These are phyloP conservation scores for Phaeotremella skinneri DNA, from an alignment of 768 basidiomycete genomes.

Conservation along the genomic window DNA sequence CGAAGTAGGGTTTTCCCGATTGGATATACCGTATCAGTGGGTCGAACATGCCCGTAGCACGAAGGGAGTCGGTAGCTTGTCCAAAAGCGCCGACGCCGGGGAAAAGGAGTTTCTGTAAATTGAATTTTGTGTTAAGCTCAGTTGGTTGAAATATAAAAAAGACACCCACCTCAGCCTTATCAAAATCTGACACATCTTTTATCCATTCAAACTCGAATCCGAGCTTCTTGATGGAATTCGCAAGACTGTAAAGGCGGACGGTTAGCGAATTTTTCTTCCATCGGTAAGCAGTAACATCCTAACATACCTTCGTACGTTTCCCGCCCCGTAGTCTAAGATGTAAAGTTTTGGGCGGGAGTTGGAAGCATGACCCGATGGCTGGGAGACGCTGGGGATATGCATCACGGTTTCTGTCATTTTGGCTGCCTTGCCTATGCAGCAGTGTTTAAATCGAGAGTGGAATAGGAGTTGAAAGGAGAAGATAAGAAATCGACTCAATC, in stretches of 20 bases:
- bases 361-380: constrained; percentile 33
- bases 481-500: too few relatives aligned
- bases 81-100: constrained; percentile 95
- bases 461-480: too few relatives aligned
- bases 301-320: constrained; percentile 57
- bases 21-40: constrained; percentile 77
- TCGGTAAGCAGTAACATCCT: constrained; percentile 1
- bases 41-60: constrained; percentile 68
- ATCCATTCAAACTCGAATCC: constrained; percentile 91
- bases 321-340: constrained; percentile 95
- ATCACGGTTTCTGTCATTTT: too few relatives aligned
- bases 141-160: background rate
- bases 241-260: constrained; percentile 72
- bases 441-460: too few relatives aligned
- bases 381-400: constrained; percentile 37
- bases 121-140: constrained; percentile 3
- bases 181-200: constrained; percentile 72
- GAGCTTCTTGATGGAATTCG: constrained; percentile 80
- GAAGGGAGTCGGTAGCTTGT: constrained; percentile 75
- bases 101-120: constrained; percentile 81
- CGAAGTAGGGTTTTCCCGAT: constrained; percentile 86
- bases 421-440: too few relatives aligned
- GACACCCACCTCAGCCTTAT: constrained; percentile 74
- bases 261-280: constrained; percentile 41
- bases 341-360: constrained; percentile 58